Percentiles rank a stretch among this genome's conserved stretches.
These are phyloP conservation scores for Trichoderma breve DNA, from an alignment of 2,329 filamentous ascomycete genomes.

Conservation along the genomic window DNA sequence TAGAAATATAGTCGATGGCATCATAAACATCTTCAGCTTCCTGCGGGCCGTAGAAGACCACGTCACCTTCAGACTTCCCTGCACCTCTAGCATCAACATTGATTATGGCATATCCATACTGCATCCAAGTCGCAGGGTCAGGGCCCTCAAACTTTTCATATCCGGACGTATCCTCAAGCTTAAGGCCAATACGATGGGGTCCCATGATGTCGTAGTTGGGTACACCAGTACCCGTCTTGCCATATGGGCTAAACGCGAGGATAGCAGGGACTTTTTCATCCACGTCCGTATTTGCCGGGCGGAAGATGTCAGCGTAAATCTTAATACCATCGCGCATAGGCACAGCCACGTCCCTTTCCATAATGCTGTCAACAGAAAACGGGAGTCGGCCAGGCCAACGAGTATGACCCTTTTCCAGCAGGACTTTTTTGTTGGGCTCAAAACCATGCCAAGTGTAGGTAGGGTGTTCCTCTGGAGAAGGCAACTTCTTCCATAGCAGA, in stretches of 20 bases:
- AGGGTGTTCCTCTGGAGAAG: neutral
- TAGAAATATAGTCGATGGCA: conserved; percentile 26
- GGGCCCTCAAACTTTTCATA: conserved; percentile 33
- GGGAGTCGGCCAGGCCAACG: neutral
- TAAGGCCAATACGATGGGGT: conserved; percentile 39
- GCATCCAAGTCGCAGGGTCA: conserved; percentile 32
- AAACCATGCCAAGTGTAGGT: neutral
- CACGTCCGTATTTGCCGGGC: conserved; percentile 32
- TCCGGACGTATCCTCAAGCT: conserved; percentile 23
- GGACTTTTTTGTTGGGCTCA: neutral
- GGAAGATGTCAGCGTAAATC: conserved; percentile 45
- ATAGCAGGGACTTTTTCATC: conserved; percentile 40
- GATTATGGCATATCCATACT: conserved; percentile 31
- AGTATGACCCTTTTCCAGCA: neutral
- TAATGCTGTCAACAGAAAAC: neutral
- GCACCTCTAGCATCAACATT: conserved; percentile 32
- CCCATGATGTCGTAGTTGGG: conserved; percentile 38
- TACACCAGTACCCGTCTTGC: conserved; percentile 43
- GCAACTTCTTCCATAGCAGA: neutral
- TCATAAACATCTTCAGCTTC: conserved; percentile 29
- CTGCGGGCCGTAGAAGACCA: conserved; percentile 26
- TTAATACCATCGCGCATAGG: conserved; percentile 34
- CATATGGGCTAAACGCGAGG: conserved; percentile 44
- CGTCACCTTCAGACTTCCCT: conserved; percentile 29
- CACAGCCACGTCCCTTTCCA: neutral